A percentile compares a stretch with the other conserved stretches of the same genome.
These are phyloP conservation scores for Eucalyptus marginata DNA, from an alignment of 345 rosid species.

Conservation along the genomic window DNA sequence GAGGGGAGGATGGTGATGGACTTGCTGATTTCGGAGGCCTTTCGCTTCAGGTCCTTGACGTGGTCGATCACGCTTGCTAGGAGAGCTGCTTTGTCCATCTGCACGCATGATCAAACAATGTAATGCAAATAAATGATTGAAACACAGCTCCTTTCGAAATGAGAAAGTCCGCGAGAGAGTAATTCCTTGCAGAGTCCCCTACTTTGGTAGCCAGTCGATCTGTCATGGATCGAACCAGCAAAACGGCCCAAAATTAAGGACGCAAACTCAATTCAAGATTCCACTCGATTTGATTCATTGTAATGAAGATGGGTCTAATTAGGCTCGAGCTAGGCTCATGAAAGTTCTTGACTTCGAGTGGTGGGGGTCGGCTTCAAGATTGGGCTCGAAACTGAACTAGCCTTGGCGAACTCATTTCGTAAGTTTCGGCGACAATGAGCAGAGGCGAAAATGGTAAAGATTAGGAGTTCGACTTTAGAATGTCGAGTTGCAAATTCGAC, in stretches of 20 bases:
- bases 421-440: background rate
- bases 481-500: background rate
- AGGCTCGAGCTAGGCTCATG: background rate
- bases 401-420: background rate
- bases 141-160: background rate
- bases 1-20: conserved; percentile 31
- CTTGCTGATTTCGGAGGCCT: conserved; percentile 47
- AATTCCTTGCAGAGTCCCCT: background rate
- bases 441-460: background rate
- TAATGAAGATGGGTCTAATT: background rate
- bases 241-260: background rate
- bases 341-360: background rate
- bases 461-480: background rate
- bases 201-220: background rate
- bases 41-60: conserved; percentile 56
- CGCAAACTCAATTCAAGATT: background rate
- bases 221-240: background rate
- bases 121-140: background rate
- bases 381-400: background rate
- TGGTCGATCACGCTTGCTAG: conserved; percentile 63
- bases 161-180: background rate
- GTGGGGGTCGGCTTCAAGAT: background rate
- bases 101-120: background rate
- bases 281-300: background rate
- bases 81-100: conserved; percentile 94